Conservation (phyloP, 345 rosid species). For the Leavenworthia alabamica region DNA sequence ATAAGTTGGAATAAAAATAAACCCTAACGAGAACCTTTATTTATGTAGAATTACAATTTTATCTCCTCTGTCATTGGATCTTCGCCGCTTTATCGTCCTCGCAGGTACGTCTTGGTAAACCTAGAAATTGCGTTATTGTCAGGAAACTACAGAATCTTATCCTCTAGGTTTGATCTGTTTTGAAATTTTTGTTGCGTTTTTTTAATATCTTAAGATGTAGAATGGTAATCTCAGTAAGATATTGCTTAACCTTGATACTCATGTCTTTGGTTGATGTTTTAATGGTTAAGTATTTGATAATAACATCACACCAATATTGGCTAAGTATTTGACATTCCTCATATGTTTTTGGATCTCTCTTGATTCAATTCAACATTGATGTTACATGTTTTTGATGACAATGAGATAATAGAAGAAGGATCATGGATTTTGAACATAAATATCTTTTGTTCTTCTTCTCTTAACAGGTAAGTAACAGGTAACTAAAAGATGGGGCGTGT, state of each 20-base stretch:
- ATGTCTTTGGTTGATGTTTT: background rate
- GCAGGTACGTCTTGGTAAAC: conserved; percentile 11
- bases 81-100: conserved; percentile 18
- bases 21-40: conserved; percentile 17
- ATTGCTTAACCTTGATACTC: background rate
- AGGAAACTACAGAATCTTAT: background rate
- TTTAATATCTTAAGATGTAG: background rate
- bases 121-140: background rate
- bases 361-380: background rate
- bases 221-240: background rate
- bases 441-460: background rate
- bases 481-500: conserved; percentile 65
- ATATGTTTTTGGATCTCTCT: background rate
- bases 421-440: background rate
- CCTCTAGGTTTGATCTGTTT: background rate
- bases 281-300: background rate
- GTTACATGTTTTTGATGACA: background rate
- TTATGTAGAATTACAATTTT: background rate
- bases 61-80: background rate
- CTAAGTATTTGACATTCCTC: background rate
- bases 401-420: background rate
- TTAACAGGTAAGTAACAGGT: conserved; percentile 15
- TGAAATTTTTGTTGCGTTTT: background rate
- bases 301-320: background rate
- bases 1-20: background rate